These are phyloP conservation scores for Hyparrhenia diplandra DNA, from an alignment of 176 grass and related monocot species.

Conservation along the genomic window DNA sequence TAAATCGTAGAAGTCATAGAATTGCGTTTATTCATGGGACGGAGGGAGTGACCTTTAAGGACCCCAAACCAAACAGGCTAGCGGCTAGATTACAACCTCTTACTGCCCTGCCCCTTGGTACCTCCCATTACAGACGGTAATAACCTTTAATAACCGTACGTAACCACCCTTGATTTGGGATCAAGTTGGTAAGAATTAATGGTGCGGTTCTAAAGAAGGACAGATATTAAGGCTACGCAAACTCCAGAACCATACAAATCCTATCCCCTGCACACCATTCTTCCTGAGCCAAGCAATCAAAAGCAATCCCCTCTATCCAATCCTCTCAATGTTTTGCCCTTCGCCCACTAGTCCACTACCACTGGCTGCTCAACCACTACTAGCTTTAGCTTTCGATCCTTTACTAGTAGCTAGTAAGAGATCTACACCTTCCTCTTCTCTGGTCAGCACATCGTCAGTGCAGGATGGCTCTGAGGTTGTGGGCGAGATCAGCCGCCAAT, in stretches of 20 bases:
- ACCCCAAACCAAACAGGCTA: too few species aligned
- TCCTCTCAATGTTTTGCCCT: background rate
- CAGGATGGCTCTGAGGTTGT: slow-evolving; percentile 35
- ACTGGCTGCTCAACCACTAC: background rate
- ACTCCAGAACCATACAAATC: background rate
- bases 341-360: background rate
- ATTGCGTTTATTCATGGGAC: too few species aligned
- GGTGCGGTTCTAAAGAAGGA: slow-evolving; percentile 1
- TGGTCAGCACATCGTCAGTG: background rate
- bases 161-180: too few species aligned
- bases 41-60: too few species aligned
- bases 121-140: too few species aligned
- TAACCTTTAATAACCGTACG: too few species aligned
- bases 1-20: too few species aligned
- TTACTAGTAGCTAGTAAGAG: background rate
- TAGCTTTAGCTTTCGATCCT: background rate
- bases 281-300: background rate
- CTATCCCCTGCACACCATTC: background rate
- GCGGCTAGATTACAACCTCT: too few species aligned
- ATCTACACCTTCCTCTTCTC: background rate
- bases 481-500: slow-evolving; percentile 65
- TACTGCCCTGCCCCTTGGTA: too few species aligned
- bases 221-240: slow-evolving; percentile 21
- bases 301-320: background rate
- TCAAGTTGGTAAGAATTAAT: too few species aligned